Evolutionary conservation across 2,329 filamentous ascomycete genomes (phyloP), one percentile per base, ranked within the genome.

Genomic region (Chaetomium globosum): DNA sequence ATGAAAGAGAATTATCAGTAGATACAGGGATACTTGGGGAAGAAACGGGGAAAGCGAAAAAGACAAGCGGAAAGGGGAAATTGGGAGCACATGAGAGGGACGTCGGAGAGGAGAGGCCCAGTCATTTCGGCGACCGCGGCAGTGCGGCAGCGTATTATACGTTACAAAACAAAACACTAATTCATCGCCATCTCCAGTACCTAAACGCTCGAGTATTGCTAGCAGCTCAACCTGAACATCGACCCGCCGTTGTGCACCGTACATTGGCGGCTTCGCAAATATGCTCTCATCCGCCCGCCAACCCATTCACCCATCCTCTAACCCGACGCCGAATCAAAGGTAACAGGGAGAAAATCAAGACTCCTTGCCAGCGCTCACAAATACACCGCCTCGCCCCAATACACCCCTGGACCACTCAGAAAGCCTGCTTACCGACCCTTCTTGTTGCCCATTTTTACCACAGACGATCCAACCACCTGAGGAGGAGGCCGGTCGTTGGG

Each of bases 401-500:
- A 30, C 2, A 8, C 19, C 51, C 13, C 28, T 30, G 13, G 7
- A 8, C 16, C 26, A 19, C 51, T n/a, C 46, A 21, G 2, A 21
- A 21, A 48, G 13, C 39, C 16, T 16, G 16, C 16, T 43, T 5
- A 43, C 39, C 3, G 28, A 9, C 16, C 10, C 28, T 28, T 43
- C 5, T n/a, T 4, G 16, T 43, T 43, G 16, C 39, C 16, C 16
- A 19, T 43, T 43, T 43, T 43, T 5, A 16, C 9, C 1, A 28
- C 19, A 6, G 48, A 0, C 6, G 6, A 4, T 19, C 66, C 64
- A 26, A 57, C 55, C 46, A 66, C 56, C 10, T 8, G n/a, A 21
- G 12, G 28, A 21, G 12, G 28, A 2, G n/a, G 31, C n/a, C 52
- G 21, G 16, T 60, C 8, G 21, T 68, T 68, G 2, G 19, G 21